Evolutionary conservation across 345 rosid genomes (phyloP).

Genomic region (Lepidium didymum): DNA sequence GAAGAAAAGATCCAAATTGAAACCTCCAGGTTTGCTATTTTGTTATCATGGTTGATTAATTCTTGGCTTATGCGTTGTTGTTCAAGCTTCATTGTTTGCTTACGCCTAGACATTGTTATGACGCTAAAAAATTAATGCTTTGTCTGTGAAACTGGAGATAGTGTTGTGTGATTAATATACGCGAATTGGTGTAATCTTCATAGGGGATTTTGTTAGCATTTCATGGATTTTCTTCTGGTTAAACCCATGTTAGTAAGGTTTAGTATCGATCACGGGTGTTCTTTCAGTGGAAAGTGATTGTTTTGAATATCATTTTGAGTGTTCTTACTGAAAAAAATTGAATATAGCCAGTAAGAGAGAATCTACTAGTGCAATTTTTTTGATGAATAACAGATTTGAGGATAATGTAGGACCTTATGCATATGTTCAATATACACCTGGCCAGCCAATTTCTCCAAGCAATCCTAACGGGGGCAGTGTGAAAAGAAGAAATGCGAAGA

Average conservation of each 20-base stretch:
- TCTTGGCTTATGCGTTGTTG: neutral
- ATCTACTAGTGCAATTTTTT: neutral
- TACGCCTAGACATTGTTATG: neutral
- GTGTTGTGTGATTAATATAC: neutral
- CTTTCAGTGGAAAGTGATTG: neutral
- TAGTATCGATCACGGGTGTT: constrained; percentile 1
- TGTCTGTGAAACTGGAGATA: neutral
- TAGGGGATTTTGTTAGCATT: neutral
- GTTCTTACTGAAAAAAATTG: neutral
- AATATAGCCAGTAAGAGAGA: neutral
- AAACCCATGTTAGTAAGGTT: neutral
- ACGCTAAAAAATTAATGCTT: neutral
- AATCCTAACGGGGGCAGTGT: constrained; percentile 78
- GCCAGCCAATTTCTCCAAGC: constrained; percentile 65
- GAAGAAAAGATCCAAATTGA: constrained; percentile 63
- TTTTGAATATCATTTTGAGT: neutral
- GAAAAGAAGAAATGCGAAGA: constrained; percentile 72
- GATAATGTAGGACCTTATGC: constrained; percentile 72
- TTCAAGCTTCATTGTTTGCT: neutral
- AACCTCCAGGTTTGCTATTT: constrained; percentile 56
- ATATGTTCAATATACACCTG: constrained; percentile 67
- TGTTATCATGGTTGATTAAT: neutral
- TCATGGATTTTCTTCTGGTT: neutral
- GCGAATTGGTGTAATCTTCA: neutral
- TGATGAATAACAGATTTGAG: neutral